phyloP scores from a whole-genome alignment of 2,329 filamentous ascomycete species.

The Verticillium isaacii region DNA sequence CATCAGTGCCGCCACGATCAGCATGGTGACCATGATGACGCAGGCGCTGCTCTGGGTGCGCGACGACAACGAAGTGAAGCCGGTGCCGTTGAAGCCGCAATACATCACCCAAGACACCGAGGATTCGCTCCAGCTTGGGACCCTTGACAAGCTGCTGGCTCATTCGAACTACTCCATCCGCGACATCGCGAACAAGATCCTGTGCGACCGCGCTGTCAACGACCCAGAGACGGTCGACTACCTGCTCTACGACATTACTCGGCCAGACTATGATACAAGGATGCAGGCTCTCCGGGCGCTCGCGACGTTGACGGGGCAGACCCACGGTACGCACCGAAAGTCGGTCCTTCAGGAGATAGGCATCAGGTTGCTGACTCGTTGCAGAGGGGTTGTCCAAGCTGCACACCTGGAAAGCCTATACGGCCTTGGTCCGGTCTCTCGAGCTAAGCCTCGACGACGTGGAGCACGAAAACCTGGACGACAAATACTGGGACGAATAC shows the following conservation, averaged over 20 bases:
- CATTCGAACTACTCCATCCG: conserved; percentile 71
- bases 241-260: conserved; percentile 55
- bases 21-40: conserved; percentile 53
- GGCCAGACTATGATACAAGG: conserved; percentile 53
- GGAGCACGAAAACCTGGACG: conserved; percentile 45
- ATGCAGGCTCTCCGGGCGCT: conserved; percentile 53
- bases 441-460: conserved; percentile 49
- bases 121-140: conserved; percentile 62
- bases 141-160: conserved; percentile 61
- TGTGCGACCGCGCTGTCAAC: conserved; percentile 54
- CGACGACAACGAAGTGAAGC: conserved; percentile 62
- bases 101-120: conserved; percentile 74
- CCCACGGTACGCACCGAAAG: conserved; percentile 9
- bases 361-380: conserved; percentile 13
- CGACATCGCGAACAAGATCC: conserved; percentile 59
- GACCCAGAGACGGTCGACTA: conserved; percentile 45
- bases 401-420: conserved; percentile 45
- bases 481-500: conserved; percentile 59
- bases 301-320: conserved; percentile 44
- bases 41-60: conserved; percentile 55
- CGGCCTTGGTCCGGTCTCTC: conserved; percentile 55
- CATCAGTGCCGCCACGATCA: conserved; percentile 53
- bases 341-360: no score
- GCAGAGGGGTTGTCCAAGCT: conserved; percentile 40
- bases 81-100: conserved; percentile 59